phyloP scores from a whole-genome alignment of 345 rosid genomes.

The Brassica carinata region DNA sequence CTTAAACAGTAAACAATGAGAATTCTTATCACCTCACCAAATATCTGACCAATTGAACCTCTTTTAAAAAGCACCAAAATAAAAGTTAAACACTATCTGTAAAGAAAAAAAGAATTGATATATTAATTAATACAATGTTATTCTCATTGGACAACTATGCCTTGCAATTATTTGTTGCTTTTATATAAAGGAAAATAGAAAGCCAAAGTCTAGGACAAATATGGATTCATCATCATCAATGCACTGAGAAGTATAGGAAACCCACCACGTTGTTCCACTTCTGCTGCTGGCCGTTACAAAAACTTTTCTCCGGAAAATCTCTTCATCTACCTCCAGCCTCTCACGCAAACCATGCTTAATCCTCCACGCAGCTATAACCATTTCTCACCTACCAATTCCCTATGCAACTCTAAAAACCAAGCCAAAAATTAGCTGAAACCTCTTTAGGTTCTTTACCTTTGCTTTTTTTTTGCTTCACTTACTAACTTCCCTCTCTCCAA shows the following conservation, averaged over 20 bases:
- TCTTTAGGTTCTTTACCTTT: neutral
- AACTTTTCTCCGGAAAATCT: neutral
- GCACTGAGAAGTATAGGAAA: constrained; percentile 23
- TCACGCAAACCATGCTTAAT: constrained; percentile 33
- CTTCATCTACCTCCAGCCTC: neutral
- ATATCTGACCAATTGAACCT: neutral
- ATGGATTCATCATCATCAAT: constrained; percentile 35
- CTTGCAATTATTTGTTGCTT: constrained; percentile 28
- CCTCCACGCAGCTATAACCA: constrained; percentile 28
- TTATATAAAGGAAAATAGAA: constrained; percentile 19
- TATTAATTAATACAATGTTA: neutral
- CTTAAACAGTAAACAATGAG: neutral
- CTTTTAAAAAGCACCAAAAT: constrained; percentile 17
- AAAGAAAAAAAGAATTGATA: neutral
- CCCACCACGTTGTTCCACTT: constrained; percentile 23
- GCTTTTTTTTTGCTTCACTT: neutral
- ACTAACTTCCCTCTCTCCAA: neutral
- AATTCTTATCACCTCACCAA: neutral
- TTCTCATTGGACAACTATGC: neutral
- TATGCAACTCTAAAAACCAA: constrained; percentile 1
- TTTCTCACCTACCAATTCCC: neutral
- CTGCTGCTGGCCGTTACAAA: constrained; percentile 28
- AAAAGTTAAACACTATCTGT: constrained; percentile 3
- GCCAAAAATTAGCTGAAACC: neutral
- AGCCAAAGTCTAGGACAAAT: constrained; percentile 12